Evolutionary conservation across 768 basidiomycete species (phyloP).

Genomic region (Amanita fuliginea): DNA sequence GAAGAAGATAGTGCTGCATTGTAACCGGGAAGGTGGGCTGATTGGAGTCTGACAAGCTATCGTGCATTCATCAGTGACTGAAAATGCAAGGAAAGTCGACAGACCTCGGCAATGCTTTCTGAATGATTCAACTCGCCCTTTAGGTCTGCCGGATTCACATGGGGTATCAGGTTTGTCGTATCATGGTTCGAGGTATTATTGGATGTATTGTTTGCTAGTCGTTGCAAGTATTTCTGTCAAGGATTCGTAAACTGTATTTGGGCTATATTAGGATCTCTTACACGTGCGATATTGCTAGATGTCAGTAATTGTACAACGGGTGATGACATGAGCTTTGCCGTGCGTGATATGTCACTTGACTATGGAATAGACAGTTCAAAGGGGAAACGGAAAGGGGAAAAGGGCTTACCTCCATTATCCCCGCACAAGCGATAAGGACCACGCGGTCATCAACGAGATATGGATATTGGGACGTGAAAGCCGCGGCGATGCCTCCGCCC

Average conservation of each 20-base stretch:
- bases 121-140: not conserved
- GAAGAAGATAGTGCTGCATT: constrained; percentile 72
- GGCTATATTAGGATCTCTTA: constrained; percentile 18
- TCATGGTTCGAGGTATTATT: constrained; percentile 7
- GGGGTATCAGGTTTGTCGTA: constrained; percentile 2
- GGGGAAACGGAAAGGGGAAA: constrained; percentile 1
- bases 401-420: constrained; percentile 47
- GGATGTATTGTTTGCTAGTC: constrained; percentile 26
- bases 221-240: constrained; percentile 39
- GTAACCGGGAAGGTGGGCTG: constrained; percentile 64
- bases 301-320: constrained; percentile 61
- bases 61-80: not conserved
- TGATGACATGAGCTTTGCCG: constrained; percentile 69
- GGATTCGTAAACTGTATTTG: not conserved
- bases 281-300: constrained; percentile 50
- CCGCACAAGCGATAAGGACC: constrained; percentile 57
- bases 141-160: not conserved
- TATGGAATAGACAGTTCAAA: constrained; percentile 13
- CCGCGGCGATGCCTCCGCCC: constrained; percentile 67
- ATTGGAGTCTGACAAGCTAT: constrained; percentile 68
- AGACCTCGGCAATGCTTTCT: constrained; percentile 34
- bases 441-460: constrained; percentile 56
- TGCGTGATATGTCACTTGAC: constrained; percentile 59
- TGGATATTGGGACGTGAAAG: constrained; percentile 65
- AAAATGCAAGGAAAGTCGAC: not conserved